phyloP scores from a whole-genome alignment of 73 alveolate genomes.

The Blepharisma stoltei region DNA sequence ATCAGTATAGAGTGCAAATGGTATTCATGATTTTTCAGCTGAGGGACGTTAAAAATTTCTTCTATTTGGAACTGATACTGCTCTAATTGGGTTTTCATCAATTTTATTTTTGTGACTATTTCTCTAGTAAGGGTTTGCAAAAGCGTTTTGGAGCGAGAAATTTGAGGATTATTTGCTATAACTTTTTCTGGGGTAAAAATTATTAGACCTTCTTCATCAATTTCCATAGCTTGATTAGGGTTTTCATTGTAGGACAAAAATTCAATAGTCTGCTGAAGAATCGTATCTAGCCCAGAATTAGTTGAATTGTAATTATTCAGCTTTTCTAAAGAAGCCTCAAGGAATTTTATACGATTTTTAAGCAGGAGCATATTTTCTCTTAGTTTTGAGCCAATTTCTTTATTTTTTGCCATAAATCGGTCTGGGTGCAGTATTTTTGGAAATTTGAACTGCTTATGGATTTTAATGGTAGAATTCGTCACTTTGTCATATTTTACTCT shows the following conservation, averaged over 20 bases:
- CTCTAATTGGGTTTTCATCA: slow-evolving; percentile 29
- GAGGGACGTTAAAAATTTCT: slow-evolving; percentile 36
- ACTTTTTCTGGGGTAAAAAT: background rate
- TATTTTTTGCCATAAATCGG: slow-evolving; percentile 59
- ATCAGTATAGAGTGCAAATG: slow-evolving; percentile 73
- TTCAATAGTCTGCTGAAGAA: slow-evolving; percentile 21
- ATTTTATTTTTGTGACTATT: slow-evolving; percentile 17
- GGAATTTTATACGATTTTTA: slow-evolving; percentile 31
- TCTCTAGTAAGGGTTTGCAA: slow-evolving; percentile 29
- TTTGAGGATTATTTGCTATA: background rate
- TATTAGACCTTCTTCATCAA: background rate
- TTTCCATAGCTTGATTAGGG: background rate
- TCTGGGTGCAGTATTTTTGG: slow-evolving; percentile 68
- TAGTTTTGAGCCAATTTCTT: slow-evolving; percentile 32
- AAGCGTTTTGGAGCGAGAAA: background rate
- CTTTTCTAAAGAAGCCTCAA: slow-evolving; percentile 37
- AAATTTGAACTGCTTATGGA: slow-evolving; percentile 60
- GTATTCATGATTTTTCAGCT: slow-evolving; percentile 53
- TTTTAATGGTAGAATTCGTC: slow-evolving; percentile 39
- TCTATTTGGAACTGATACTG: slow-evolving; percentile 39
- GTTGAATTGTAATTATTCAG: slow-evolving; percentile 28
- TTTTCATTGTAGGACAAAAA: slow-evolving; percentile 20
- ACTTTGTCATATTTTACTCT: slow-evolving; percentile 62
- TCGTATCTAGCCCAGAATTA: slow-evolving; percentile 18
- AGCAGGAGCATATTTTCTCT: slow-evolving; percentile 46